Conservation (phyloP, 768 basidiomycete species). For the Kockovaella imperatae region DNA sequence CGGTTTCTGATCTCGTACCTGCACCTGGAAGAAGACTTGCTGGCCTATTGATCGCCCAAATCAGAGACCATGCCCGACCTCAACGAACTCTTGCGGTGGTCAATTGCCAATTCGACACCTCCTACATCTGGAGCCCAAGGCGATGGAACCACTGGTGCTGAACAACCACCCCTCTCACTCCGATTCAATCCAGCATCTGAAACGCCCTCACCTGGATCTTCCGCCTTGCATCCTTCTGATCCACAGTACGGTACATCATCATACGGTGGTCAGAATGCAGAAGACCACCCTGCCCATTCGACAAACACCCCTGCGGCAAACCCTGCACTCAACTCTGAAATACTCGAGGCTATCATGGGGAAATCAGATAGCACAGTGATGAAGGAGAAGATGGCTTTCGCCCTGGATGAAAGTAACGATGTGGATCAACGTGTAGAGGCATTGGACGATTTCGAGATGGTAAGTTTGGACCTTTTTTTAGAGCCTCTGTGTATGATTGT, state of each 20-base stretch:
- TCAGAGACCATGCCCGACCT: conserved; percentile 40
- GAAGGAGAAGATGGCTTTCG: conserved; percentile 44
- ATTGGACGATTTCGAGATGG: conserved; percentile 46
- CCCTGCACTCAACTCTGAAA: conserved; percentile 35
- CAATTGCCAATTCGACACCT: conserved; percentile 28
- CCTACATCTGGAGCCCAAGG: not conserved
- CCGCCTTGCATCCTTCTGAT: conserved; percentile 32
- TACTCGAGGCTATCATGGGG: conserved; percentile 45
- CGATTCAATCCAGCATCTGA: conserved; percentile 26
- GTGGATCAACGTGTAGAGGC: conserved; percentile 42
- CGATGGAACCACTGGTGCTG: not conserved
- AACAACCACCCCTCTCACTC: conserved; percentile 10
- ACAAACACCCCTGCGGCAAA: conserved; percentile 15
- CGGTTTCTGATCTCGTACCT: too few relatives aligned
- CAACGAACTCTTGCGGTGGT: conserved; percentile 37
- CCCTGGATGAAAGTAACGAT: conserved; percentile 30
- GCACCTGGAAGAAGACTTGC: too few relatives aligned
- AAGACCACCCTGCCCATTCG: conserved; percentile 2
- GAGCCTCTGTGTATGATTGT: not conserved
- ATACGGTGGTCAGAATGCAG: not conserved
- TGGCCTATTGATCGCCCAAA: conserved; percentile 7
- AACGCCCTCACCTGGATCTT: conserved; percentile 8
- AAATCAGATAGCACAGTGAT: conserved; percentile 43
- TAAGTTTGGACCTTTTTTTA: conserved; percentile 12
- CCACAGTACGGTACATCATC: conserved; percentile 5